Evolutionary conservation across 2,329 filamentous ascomycete species (phyloP), one percentile per base, ranked within the genome.

Genomic region (Periconia macrospinosa): DNA sequence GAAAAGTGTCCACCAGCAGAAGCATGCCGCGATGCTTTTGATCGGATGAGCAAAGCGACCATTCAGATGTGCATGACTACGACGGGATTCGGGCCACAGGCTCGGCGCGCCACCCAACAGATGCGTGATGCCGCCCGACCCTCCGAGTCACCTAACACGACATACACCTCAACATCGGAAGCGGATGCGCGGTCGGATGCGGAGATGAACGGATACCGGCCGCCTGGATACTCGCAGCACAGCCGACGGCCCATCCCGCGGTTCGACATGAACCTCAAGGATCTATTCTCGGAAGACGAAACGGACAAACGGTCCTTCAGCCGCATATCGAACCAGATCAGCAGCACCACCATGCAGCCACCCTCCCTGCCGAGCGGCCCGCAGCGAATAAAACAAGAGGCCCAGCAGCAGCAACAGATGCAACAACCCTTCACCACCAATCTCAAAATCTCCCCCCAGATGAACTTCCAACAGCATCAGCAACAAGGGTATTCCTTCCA

Each of bases 1-100:
- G 90, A 95, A 61, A 96, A 96, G 72, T 97, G 94, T 63, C 92
- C 93, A 0, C 93, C 93, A 0, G 93, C 93, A 30, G 92, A 97
- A 79, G 91, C 92, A 11, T 97, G 93, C 72, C 86, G 92, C 14
- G 92, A 97, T 71, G 92, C 94, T 1, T 97, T 97, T 70, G 91
- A 96, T 65, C 86, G 93, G 40, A 97, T 96, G 78, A 92, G 91
- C 65, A 96, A 94, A 76, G 92, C 92, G 10, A 97, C 93, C 0
- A 89, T 97, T 47, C 91, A 93, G 69, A 97, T 97, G 92, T 92
- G 90, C 62, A 88, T 92, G 71, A 90, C 89, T 1, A 93, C 88
- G 1, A 92, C 89, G 17, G 91, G 91, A 0, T 95, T 95, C 60
- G 90, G 90, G 15, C 63, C 73, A 27, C 70, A 72, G 49, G 69